Conservation (phyloP, 805 yeast genomes). For the Wickerhamomyces sydowiorum region DNA sequence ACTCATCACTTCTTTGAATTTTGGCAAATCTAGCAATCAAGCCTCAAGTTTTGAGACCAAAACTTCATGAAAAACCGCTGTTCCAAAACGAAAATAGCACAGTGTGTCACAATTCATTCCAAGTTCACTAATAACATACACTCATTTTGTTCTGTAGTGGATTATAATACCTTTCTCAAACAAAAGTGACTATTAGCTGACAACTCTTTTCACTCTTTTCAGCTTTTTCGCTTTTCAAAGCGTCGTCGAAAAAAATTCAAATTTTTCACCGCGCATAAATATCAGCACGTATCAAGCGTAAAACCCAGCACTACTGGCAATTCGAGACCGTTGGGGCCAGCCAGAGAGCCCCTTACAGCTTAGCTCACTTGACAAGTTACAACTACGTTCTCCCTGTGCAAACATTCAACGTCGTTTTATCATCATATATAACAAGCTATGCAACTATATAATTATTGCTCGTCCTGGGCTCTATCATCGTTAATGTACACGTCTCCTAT, state of each 20-base stretch:
- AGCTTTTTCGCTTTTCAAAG: constrained; percentile 1
- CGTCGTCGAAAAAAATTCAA: constrained; percentile 8
- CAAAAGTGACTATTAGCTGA: not conserved
- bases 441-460: too few species aligned
- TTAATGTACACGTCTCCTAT: constrained; percentile 44
- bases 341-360: too few species aligned
- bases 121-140: constrained; percentile 1
- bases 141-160: constrained; percentile 5
- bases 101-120: not conserved
- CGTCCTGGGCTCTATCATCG: constrained; percentile 6
- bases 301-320: not conserved
- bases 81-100: not conserved
- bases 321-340: too few species aligned
- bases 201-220: not conserved
- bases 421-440: too few species aligned
- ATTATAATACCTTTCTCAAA: constrained; percentile 1
- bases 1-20: too few species aligned
- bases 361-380: too few species aligned
- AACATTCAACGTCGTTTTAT: too few species aligned
- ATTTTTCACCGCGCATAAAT: constrained; percentile 6
- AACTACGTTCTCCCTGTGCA: too few species aligned
- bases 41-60: not conserved
- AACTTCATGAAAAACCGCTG: not conserved
- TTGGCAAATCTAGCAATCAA: not conserved
- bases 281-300: constrained; percentile 3